Conservation (phyloP, 768 basidiomycete genomes). For the Gymnopilus junonius region DNA sequence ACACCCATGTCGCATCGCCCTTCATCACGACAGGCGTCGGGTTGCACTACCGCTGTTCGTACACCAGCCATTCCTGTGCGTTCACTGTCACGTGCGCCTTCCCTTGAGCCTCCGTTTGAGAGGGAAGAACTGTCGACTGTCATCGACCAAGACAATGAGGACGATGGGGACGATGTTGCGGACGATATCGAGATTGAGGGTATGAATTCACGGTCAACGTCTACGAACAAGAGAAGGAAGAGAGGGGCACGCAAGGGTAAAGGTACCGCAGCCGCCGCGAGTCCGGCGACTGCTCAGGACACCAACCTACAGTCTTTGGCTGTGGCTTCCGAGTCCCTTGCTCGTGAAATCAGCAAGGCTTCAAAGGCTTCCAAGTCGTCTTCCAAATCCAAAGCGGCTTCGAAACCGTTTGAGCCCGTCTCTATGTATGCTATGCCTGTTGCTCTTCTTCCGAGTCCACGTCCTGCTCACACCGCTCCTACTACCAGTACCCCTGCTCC, state of each 20-base stretch:
- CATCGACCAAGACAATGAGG: constrained; percentile 56
- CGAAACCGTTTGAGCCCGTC: constrained; percentile 46
- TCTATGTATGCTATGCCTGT: constrained; percentile 48
- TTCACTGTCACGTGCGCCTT: constrained; percentile 66
- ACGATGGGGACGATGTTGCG: constrained; percentile 45
- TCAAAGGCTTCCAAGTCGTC: constrained; percentile 46
- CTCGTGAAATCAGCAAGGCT: constrained; percentile 79
- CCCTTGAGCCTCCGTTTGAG: constrained; percentile 56
- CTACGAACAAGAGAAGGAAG: constrained; percentile 81
- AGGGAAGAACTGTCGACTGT: constrained; percentile 56
- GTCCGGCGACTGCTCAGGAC: constrained; percentile 45
- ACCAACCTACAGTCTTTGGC: constrained; percentile 74
- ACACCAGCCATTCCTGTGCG: constrained; percentile 59
- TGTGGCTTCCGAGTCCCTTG: constrained; percentile 79
- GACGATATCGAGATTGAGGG: constrained; percentile 36
- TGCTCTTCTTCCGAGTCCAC: constrained; percentile 30
- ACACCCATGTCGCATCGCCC: constrained; percentile 75
- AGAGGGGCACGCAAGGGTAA: constrained; percentile 87
- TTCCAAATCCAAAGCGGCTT: constrained; percentile 25
- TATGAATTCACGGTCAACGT: constrained; percentile 62
- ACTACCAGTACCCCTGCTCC: constrained; percentile 20
- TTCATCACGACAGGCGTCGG: constrained; percentile 65
- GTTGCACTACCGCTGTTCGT: constrained; percentile 46
- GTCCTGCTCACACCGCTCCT: constrained; percentile 24
- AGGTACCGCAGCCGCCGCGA: constrained; percentile 43